Conservation (phyloP, 78 protist species). For the Dictyostelium citrinum region DNA sequence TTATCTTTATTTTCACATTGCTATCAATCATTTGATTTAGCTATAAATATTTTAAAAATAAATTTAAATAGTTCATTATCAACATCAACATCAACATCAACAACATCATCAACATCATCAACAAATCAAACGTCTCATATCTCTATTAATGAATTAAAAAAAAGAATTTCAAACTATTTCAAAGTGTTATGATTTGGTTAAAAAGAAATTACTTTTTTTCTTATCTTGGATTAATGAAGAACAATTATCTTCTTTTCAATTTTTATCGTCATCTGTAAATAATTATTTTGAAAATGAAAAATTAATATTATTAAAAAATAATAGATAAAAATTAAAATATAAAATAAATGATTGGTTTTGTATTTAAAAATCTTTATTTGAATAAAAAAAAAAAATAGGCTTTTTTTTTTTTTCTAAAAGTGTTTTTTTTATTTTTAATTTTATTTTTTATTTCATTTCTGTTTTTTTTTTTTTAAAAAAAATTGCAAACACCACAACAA, state of each 20-base stretch:
- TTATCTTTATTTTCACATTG: constrained; percentile 38
- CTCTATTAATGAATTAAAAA: not conserved
- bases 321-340: not conserved
- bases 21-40: not conserved
- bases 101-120: not conserved
- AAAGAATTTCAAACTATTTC: not conserved
- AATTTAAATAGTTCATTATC: not conserved
- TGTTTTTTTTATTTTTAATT: not conserved
- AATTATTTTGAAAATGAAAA: constrained; percentile 4
- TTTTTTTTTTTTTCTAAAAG: no score
- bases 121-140: not conserved
- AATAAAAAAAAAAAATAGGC: no score
- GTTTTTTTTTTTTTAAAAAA: not conserved
- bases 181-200: not conserved
- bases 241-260: not conserved
- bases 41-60: not conserved
- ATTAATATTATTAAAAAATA: not conserved
- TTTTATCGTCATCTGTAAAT: not conserved
- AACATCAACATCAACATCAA: not conserved
- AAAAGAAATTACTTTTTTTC: constrained; percentile 22
- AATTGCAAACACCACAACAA: not conserved
- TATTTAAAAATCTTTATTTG: no score
- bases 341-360: not conserved
- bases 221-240: constrained; percentile 28
- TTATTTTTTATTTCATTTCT: not conserved